A percentile compares a stretch with the other conserved stretches of the same genome.
Evolutionary conservation across 257 asterid genomes (phyloP).

Genomic region (Nicotiana sylvestris): DNA sequence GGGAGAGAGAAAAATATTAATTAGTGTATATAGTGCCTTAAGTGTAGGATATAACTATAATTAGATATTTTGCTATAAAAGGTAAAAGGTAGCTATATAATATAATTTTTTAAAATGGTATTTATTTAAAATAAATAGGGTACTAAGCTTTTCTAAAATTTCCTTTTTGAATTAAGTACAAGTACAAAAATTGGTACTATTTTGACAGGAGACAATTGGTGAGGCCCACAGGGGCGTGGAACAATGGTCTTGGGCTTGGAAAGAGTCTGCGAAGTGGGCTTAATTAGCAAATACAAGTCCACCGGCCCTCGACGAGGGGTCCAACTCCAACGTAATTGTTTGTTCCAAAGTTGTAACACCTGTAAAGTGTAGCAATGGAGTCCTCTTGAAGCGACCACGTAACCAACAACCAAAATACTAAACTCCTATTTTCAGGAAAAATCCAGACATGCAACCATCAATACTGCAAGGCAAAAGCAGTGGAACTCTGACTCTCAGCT

Average conservation of each 20-base stretch:
- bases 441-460: not conserved
- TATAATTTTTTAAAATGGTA: too few relatives aligned
- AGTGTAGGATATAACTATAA: too few relatives aligned
- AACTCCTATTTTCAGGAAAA: not conserved
- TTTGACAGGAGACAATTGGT: not conserved
- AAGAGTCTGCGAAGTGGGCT: not conserved
- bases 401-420: not conserved
- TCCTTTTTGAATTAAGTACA: too few relatives aligned
- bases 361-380: constrained; percentile 8
- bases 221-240: not conserved
- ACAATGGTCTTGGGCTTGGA: not conserved
- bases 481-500: not conserved
- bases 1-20: too few relatives aligned
- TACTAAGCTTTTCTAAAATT: too few relatives aligned
- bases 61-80: too few relatives aligned
- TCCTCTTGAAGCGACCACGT: constrained; percentile 29
- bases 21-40: too few relatives aligned
- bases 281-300: not conserved
- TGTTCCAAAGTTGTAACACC: constrained; percentile 10
- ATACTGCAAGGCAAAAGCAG: not conserved
- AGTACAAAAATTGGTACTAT: too few relatives aligned
- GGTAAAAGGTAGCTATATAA: too few relatives aligned
- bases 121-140: too few relatives aligned
- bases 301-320: not conserved
- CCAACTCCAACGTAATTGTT: too few relatives aligned